Base-by-base conservation (phyloP, 306 rosid species). In the Lagenaria siceraria region DNA sequence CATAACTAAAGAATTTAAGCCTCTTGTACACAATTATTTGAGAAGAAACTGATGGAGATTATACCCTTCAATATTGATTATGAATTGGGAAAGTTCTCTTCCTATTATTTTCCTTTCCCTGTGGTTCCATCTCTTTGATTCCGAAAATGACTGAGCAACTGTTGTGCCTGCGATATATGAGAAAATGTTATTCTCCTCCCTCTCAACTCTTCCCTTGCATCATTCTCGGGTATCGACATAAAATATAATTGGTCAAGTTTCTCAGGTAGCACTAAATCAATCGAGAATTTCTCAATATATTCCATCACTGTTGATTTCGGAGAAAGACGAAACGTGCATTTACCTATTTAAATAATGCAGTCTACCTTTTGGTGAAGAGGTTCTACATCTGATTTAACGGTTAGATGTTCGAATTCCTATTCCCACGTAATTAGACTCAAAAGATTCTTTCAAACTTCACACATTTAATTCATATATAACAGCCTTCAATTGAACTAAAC, bases 91-190 rank as follows among this genome's bases (percentile, higher is more conserved):
- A 82, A 71, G 27, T 78, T 64, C 59, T 48, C 83, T 49, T 77
- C 74, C 89, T 85, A 91, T 21, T 88, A 83, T 78, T 87, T 93
- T 75, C 88, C 92, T 82, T 89, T 93, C 78, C 85, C 89, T 29
- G 81, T 74, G 13, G 86, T 83, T 80, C 84, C 90, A 80, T 91
- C 96, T 54, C 98, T 84, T 78, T 88, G 96, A 79, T 82, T 89
- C 56, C 98, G 92, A 80, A 93, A 93, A 84, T 93, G 93, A 70
- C 98, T 87, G 68, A 93, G 97, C 82, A 93, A 96, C 83, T 93
- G 97, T 40, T 88, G 98, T 78, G 97, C 98, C 98, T 93, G 92
- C 89, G 85, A 74, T 14, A 36, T 51, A 61, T 19, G 55, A 60
- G 5, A 17, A 21, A 46, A 29, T 24, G 5, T 71, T 48, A 78